Base-by-base conservation (phyloP, 768 basidiomycete genomes). In the Phallus indusiatus region DNA sequence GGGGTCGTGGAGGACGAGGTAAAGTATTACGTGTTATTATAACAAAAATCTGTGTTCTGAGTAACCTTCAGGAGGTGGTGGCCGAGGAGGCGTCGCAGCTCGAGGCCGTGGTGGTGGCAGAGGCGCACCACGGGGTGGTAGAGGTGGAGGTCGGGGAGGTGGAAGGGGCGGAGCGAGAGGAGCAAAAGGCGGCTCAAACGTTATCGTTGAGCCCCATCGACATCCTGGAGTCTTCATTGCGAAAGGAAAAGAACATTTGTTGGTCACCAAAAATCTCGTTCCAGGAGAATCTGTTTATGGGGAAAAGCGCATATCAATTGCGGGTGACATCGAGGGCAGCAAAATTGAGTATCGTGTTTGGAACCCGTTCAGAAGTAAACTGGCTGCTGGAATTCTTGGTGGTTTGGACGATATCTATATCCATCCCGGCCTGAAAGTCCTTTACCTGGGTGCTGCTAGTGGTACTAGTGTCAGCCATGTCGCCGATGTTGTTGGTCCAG, bases 401-500 rank as follows among this genome's bases (percentile, higher is more conserved):
- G 96, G 96, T 67, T 76, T 99, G 73, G 96, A 97, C 67, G 75
- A 91, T 59, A 92, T 98, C 66, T 94, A 80, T 74, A 93, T 99
- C 69, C 80, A 77, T 57, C 96, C 96, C 24, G 96, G 96, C 61
- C 84, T 86, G 66, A 98, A 96, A 78, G 95, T 98, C 50, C 75
- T 99, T 59, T 99, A 98, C 75, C 83, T 99, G 62, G 96, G 96
- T 71, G 96, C 96, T 56, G 96, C 96, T 0, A 93, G 90, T 64
- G 96, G 96, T 64, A 98, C 96, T 42, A 92, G 90, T 74, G 96
- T 98, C 63, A 94, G 90, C 65, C 96, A 99, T 81, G 96, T 99
- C 54, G 94, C 95, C 21, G 96, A 99, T 73, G 90, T 99, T 64
- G 94, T 98, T 69, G 96, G 96, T 17, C 94, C 96, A 18, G 91